A percentile compares a stretch with the other conserved stretches of the same genome.
Conservation (phyloP, 257 asterid genomes). For the Apocynum venetum region DNA sequence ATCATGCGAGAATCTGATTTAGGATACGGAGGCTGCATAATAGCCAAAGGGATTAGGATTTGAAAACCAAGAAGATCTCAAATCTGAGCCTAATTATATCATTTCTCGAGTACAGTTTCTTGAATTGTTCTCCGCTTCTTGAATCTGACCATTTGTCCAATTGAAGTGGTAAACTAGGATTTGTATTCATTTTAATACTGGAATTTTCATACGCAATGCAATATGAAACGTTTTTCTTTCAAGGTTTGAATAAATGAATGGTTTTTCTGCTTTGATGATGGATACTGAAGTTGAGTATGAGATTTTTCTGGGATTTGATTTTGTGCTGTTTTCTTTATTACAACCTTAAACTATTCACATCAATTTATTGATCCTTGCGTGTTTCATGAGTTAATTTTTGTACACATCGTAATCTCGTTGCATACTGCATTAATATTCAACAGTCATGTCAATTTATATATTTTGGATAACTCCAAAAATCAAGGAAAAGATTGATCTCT, state of each 20-base stretch:
- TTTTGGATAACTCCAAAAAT: background rate
- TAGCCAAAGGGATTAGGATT: background rate
- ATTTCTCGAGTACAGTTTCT: background rate
- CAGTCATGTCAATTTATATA: background rate
- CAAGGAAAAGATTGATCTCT: background rate
- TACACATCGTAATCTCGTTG: background rate
- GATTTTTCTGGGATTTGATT: background rate
- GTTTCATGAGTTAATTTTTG: background rate
- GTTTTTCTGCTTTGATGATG: background rate
- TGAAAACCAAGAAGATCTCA: background rate
- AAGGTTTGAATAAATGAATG: background rate
- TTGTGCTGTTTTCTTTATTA: background rate
- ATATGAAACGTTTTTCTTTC: too few relatives aligned
- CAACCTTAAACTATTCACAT: background rate
- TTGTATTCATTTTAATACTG: constrained; percentile 1
- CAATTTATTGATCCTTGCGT: background rate
- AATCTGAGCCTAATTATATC: background rate
- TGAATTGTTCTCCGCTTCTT: background rate
- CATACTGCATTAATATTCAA: background rate
- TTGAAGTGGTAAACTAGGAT: background rate
- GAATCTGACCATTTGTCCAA: background rate
- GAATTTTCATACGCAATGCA: constrained; percentile 37
- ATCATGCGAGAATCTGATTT: background rate
- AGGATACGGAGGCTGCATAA: constrained; percentile 8
- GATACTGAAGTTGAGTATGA: too few relatives aligned